These are phyloP conservation scores for Dryas drummondii DNA, from an alignment of 306 rosid genomes.

Conservation along the genomic window DNA sequence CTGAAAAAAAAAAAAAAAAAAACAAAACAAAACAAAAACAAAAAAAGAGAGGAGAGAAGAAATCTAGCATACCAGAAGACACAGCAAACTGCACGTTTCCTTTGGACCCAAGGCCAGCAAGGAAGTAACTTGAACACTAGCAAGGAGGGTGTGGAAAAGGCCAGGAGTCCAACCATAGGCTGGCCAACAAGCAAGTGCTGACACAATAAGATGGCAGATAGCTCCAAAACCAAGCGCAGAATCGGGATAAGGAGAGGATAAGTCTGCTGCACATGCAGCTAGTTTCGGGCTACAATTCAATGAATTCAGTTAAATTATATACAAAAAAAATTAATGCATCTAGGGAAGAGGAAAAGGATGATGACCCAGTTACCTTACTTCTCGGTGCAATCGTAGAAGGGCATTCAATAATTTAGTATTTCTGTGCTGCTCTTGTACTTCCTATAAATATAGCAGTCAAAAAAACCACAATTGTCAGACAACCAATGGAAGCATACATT, in stretches of 20 bases:
- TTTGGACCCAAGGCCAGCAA: slow-evolving; percentile 86
- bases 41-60: slow-evolving; percentile 11
- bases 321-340: slow-evolving; percentile 23
- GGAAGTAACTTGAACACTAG: slow-evolving; percentile 70
- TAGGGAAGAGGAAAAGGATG: slow-evolving; percentile 24
- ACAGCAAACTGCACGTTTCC: slow-evolving; percentile 94
- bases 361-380: slow-evolving; percentile 64
- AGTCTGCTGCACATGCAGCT: slow-evolving; percentile 84
- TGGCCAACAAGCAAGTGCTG: slow-evolving; percentile 96
- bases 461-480: slow-evolving; percentile 29
- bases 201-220: slow-evolving; percentile 80
- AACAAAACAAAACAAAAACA: background rate
- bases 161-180: slow-evolving; percentile 94
- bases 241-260: slow-evolving; percentile 75
- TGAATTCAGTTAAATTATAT: slow-evolving; percentile 31
- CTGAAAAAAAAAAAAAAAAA: background rate
- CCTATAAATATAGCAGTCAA: slow-evolving; percentile 52
- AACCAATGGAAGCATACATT: background rate
- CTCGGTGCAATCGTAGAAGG: slow-evolving; percentile 84
- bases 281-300: slow-evolving; percentile 79
- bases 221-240: slow-evolving; percentile 94
- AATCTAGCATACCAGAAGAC: slow-evolving; percentile 73
- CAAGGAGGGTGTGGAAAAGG: slow-evolving; percentile 81
- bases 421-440: slow-evolving; percentile 88
- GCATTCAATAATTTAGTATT: slow-evolving; percentile 89